phyloP scores from a whole-genome alignment of 768 basidiomycete genomes.

The Termitomyces sp. region DNA sequence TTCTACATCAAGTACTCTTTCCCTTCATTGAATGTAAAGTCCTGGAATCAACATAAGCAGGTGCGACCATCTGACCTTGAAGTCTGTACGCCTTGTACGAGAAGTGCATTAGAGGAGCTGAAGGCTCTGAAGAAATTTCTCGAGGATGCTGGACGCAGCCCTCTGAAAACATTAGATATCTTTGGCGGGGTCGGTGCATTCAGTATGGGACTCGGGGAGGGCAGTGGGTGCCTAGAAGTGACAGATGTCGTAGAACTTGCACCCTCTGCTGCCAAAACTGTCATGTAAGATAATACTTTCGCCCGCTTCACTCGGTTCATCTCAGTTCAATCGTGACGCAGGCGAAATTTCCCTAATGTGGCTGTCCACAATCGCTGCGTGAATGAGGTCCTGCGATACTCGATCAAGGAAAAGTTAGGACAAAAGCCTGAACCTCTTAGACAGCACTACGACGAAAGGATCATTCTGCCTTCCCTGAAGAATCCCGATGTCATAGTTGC shows the following conservation, averaged over 20 bases:
- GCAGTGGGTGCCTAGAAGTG: constrained; percentile 47
- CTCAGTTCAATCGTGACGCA: constrained; percentile 17
- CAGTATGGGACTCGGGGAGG: constrained; percentile 48
- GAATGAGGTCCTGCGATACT: constrained; percentile 55
- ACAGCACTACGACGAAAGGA: constrained; percentile 33
- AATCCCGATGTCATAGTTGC: constrained; percentile 47
- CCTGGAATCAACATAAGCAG: constrained; percentile 30
- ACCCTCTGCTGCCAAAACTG: constrained; percentile 68
- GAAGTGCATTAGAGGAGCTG: constrained; percentile 21
- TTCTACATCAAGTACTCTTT: constrained; percentile 56
- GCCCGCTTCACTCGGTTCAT: neutral
- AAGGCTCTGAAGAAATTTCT: constrained; percentile 28
- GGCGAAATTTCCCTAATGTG: constrained; percentile 46
- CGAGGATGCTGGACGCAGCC: constrained; percentile 16
- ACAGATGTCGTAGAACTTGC: constrained; percentile 68
- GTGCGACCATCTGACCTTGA: constrained; percentile 30
- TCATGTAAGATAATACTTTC: constrained; percentile 38
- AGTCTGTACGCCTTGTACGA: constrained; percentile 44
- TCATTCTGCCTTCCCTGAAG: neutral
- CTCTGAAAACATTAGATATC: constrained; percentile 34
- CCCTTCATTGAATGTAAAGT: constrained; percentile 29
- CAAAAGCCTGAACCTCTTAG: constrained; percentile 33
- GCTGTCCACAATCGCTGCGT: constrained; percentile 68
- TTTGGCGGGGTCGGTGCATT: constrained; percentile 61
- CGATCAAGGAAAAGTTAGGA: constrained; percentile 45